These are phyloP conservation scores for Colletotrichum sp. DNA, from an alignment of 2,329 filamentous ascomycete genomes.

Conservation along the genomic window DNA sequence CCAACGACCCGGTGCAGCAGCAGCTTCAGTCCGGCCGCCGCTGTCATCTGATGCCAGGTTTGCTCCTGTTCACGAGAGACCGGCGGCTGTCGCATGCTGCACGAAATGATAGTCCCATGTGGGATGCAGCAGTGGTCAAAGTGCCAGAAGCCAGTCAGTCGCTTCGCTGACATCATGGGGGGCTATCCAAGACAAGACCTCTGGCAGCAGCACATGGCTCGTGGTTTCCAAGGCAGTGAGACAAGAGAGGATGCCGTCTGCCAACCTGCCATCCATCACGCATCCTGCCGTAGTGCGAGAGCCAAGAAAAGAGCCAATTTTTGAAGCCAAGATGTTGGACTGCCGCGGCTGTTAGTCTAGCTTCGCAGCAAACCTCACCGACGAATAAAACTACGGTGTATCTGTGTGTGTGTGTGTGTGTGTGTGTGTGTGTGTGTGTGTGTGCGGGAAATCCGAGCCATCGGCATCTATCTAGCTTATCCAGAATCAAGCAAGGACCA, in stretches of 20 bases:
- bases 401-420: neutral
- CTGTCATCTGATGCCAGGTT: neutral
- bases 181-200: neutral
- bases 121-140: neutral
- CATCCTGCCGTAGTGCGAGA: neutral
- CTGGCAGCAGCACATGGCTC: neutral
- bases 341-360: neutral
- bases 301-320: neutral
- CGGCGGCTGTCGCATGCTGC: neutral
- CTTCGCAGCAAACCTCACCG: neutral
- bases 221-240: neutral
- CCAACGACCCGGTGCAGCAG: neutral
- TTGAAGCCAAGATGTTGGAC: neutral
- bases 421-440: neutral
- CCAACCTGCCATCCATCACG: neutral
- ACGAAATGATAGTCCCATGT: neutral
- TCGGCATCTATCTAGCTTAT: neutral
- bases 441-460: neutral
- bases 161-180: neutral
- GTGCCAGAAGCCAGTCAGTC: neutral
- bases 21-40: neutral
- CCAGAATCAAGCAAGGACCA: neutral
- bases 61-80: neutral
- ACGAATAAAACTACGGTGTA: neutral
- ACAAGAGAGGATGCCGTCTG: neutral